Conservation (phyloP, 1,284 basidiomycete genomes). For the Sanghuangporus baumii region DNA sequence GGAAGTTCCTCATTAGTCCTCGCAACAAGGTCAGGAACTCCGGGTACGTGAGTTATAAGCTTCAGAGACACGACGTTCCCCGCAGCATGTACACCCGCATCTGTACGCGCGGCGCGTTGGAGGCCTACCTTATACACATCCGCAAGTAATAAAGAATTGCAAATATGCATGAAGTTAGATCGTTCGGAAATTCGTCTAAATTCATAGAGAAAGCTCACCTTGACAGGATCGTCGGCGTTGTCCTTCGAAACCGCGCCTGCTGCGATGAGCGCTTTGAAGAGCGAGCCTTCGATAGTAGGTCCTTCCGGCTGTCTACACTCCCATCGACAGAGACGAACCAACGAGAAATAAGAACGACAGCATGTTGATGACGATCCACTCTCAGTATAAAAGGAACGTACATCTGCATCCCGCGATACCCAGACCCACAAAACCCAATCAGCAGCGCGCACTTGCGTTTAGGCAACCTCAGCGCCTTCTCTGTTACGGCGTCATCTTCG, state of each 20-base stretch:
- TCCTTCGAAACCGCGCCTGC: slow-evolving; percentile 90
- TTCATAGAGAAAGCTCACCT: slow-evolving; percentile 43
- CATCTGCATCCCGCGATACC: slow-evolving; percentile 96
- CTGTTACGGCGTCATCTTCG: slow-evolving; percentile 19
- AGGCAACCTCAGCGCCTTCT: slow-evolving; percentile 49
- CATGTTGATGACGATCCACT: not conserved
- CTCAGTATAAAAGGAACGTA: slow-evolving; percentile 38
- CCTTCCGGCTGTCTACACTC: slow-evolving; percentile 47
- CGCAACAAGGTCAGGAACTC: slow-evolving; percentile 64
- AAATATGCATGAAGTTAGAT: not conserved
- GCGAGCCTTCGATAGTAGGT: slow-evolving; percentile 85
- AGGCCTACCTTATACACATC: slow-evolving; percentile 60
- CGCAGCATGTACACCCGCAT: slow-evolving; percentile 96
- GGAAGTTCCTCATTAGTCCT: slow-evolving; percentile 86
- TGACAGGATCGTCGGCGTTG: slow-evolving; percentile 88
- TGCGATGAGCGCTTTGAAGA: slow-evolving; percentile 86
- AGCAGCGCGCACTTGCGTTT: slow-evolving; percentile 71
- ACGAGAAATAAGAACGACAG: not conserved
- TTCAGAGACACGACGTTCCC: slow-evolving; percentile 93
- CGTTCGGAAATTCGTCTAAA: not conserved
- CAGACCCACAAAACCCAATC: slow-evolving; percentile 75
- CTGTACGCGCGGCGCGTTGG: slow-evolving; percentile 89
- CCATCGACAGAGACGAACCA: slow-evolving; percentile 2
- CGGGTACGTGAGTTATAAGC: slow-evolving; percentile 75
- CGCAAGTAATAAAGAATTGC: not conserved